A percentile compares a stretch with the other conserved stretches of the same genome.
These are phyloP conservation scores for Plasmodium vivax DNA, from an alignment of 169 alveolate species.

Conservation along the genomic window DNA sequence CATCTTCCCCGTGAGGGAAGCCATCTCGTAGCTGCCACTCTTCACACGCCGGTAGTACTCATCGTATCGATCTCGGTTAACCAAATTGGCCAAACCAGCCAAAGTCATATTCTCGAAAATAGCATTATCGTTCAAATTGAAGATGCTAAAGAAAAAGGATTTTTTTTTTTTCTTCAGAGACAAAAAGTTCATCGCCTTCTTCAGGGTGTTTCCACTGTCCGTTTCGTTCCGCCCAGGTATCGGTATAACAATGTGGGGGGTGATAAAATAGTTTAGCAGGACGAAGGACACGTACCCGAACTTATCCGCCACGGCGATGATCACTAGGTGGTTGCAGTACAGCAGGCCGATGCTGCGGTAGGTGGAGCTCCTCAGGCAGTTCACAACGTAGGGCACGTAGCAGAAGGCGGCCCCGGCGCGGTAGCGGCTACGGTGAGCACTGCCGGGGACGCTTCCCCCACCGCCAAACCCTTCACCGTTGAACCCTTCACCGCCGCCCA, in stretches of 20 bases:
- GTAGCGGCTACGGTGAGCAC: not conserved
- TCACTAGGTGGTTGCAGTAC: constrained; percentile 4
- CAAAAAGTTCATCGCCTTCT: not conserved
- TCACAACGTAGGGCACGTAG: constrained; percentile 48
- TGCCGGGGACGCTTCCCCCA: not conserved
- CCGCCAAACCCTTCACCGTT: not conserved
- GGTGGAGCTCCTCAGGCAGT: constrained; percentile 1
- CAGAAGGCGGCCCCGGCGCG: not conserved
- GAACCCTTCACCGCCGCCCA: not conserved
- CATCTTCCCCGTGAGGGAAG: not conserved
- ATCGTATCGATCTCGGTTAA: constrained; percentile 40
- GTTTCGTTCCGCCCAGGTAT: not conserved
- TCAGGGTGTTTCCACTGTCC: not conserved
- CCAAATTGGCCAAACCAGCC: not conserved
- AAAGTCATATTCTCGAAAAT: constrained; percentile 21
- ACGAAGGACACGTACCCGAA: constrained; percentile 50
- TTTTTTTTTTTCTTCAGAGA: constrained; percentile 10
- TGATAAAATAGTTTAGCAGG: constrained; percentile 38
- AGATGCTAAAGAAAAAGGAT: constrained; percentile 29
- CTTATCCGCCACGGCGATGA: constrained; percentile 29
- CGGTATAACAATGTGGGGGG: constrained; percentile 14
- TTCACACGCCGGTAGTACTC: constrained; percentile 13
- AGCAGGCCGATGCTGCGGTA: constrained; percentile 29
- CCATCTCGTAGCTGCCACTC: not conserved
- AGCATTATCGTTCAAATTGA: constrained; percentile 34